Conservation (phyloP, 179 eudicot species). For the Silene vulgaris region DNA sequence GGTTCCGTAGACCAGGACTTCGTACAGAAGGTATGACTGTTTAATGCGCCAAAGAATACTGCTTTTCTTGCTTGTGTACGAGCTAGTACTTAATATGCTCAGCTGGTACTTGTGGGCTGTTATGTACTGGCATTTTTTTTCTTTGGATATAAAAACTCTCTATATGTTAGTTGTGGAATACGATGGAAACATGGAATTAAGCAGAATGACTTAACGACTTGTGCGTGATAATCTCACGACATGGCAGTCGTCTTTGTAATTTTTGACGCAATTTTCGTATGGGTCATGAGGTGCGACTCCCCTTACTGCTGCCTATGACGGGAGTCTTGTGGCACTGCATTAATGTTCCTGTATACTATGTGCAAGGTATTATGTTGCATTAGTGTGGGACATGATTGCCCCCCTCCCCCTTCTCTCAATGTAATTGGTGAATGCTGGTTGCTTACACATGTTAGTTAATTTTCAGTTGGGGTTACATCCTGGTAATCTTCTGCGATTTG, state of each 20-base stretch:
- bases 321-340: not conserved
- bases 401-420: not conserved
- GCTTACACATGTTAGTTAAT: not conserved
- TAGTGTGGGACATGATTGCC: too few relatives aligned
- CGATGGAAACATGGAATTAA: not conserved
- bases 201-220: not conserved
- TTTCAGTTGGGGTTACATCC: slow-evolving; percentile 52
- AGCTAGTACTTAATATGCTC: not conserved
- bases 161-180: not conserved
- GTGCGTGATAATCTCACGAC: not conserved
- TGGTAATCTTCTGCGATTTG: slow-evolving; percentile 70
- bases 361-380: not conserved
- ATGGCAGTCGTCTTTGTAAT: not conserved
- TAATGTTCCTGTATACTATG: not conserved
- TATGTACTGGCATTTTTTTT: too few relatives aligned
- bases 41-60: not conserved
- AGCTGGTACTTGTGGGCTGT: not conserved
- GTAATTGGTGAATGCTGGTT: not conserved
- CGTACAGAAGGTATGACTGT: slow-evolving; percentile 51
- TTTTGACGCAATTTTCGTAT: not conserved
- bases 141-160: not conserved
- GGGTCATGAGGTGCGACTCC: not conserved
- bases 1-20: slow-evolving; percentile 63
- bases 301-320: not conserved
- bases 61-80: not conserved